Percentiles rank a stretch among this genome's conserved stretches.
These are phyloP conservation scores for Colletotrichum sojae DNA, from an alignment of 2,329 filamentous ascomycete genomes.

Conservation along the genomic window DNA sequence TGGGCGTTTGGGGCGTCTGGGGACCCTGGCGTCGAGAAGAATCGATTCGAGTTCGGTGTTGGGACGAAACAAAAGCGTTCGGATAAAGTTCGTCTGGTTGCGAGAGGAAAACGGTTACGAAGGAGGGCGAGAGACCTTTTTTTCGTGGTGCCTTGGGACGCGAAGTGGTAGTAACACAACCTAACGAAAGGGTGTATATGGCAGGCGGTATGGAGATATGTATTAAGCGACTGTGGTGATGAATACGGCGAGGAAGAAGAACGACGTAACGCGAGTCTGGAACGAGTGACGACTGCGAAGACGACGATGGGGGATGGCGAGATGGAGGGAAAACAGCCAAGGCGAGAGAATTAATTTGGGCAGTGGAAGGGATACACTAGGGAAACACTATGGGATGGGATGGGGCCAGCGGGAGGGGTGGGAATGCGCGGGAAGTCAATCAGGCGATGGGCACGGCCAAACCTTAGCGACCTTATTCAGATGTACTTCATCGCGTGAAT, in stretches of 20 bases:
- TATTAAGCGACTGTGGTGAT: conserved; percentile 33
- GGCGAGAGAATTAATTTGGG: conserved; percentile 21
- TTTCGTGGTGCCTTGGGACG: background rate
- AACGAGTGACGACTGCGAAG: conserved; percentile 33
- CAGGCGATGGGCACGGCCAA: conserved; percentile 10
- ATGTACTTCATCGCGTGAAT: background rate
- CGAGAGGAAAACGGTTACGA: background rate
- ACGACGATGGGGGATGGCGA: conserved; percentile 4
- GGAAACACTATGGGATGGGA: conserved; percentile 20
- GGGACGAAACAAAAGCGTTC: conserved; percentile 26
- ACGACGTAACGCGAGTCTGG: conserved; percentile 10
- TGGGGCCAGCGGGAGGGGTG: conserved; percentile 32
- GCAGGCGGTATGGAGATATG: background rate
- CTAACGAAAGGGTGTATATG: conserved; percentile 15
- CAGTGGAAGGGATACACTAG: no score
- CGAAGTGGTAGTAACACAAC: conserved; percentile 3
- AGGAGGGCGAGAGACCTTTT: conserved; percentile 4
- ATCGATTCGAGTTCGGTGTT: conserved; percentile 22
- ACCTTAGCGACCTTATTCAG: background rate
- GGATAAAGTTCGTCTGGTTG: conserved; percentile 21
- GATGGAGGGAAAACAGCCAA: conserved; percentile 19
- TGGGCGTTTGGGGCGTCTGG: conserved; percentile 1
- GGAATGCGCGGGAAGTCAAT: conserved; percentile 39
- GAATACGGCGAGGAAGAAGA: background rate
- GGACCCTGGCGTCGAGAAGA: conserved; percentile 5